Conservation (phyloP, 371 early-diverging fungal species). For the Rhizomucor pusillus region DNA sequence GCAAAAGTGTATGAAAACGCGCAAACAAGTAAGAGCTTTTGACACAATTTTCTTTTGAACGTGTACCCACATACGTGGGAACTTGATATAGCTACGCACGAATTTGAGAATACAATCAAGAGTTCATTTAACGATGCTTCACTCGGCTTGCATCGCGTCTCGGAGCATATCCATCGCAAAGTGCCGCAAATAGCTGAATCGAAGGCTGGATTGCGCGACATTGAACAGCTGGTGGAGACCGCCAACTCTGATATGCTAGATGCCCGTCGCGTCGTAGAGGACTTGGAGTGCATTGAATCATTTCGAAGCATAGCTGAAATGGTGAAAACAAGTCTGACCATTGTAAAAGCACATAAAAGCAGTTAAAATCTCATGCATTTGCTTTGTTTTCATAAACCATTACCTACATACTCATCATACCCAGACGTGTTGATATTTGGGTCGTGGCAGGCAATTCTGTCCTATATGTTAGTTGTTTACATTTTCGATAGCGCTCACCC, state of each 20-base stretch:
- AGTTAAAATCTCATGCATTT: background rate
- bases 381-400: too few relatives aligned
- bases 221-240: slow-evolving; percentile 13
- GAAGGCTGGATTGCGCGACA: slow-evolving; percentile 8
- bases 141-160: slow-evolving; percentile 25
- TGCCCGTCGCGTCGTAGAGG: slow-evolving; percentile 21
- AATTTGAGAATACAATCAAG: slow-evolving; percentile 7
- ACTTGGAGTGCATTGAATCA: slow-evolving; percentile 25
- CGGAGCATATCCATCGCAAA: slow-evolving; percentile 34
- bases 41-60: background rate
- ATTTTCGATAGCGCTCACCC: too few relatives aligned
- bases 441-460: too few relatives aligned
- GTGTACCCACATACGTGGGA: background rate
- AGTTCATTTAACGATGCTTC: slow-evolving; percentile 27
- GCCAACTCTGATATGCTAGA: slow-evolving; percentile 33
- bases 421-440: too few relatives aligned
- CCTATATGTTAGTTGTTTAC: too few relatives aligned
- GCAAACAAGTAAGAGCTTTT: background rate
- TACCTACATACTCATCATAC: too few relatives aligned
- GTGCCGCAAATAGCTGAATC: slow-evolving; percentile 24
- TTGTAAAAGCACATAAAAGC: slow-evolving; percentile 9
- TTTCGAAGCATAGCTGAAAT: slow-evolving; percentile 26
- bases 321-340: slow-evolving; percentile 15
- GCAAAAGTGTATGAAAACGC: background rate
- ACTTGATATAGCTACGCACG: background rate